Evolutionary conservation across 2,329 filamentous ascomycete genomes (phyloP).

Genomic region (Penicillium sp.): DNA sequence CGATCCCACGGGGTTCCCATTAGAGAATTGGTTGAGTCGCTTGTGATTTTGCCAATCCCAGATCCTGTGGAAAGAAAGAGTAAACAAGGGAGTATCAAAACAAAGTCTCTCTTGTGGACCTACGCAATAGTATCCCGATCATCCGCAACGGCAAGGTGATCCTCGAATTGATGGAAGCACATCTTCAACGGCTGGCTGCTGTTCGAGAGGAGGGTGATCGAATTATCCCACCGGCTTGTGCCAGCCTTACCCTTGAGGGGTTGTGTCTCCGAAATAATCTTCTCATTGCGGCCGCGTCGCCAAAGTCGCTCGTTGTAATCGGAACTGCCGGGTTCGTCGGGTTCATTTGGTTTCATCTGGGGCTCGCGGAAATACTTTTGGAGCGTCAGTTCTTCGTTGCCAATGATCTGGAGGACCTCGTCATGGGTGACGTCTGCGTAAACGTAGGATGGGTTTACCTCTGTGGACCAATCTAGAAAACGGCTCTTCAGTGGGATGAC

Average conservation of each 20-base stretch:
- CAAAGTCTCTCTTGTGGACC: slow-evolving; percentile 20
- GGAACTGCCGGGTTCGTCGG: slow-evolving; percentile 91
- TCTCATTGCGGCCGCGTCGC: slow-evolving; percentile 89
- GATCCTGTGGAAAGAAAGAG: slow-evolving; percentile 51
- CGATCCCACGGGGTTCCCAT: slow-evolving; percentile 87
- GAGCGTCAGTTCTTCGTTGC: slow-evolving; percentile 32
- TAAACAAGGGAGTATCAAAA: not conserved
- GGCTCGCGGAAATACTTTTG: slow-evolving; percentile 87
- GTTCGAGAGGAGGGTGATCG: slow-evolving; percentile 82
- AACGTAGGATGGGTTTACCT: slow-evolving; percentile 47
- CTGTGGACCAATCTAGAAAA: slow-evolving; percentile 94
- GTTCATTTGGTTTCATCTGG: slow-evolving; percentile 95
- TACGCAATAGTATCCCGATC: slow-evolving; percentile 81
- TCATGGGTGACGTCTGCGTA: slow-evolving; percentile 5
- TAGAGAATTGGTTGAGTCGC: slow-evolving; percentile 82
- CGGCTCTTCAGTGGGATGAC: slow-evolving; percentile 75
- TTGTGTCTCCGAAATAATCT: slow-evolving; percentile 87
- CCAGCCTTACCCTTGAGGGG: slow-evolving; percentile 88
- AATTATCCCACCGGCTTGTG: slow-evolving; percentile 82
- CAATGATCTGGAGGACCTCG: not conserved
- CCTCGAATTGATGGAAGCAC: slow-evolving; percentile 97
- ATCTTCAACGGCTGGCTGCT: slow-evolving; percentile 86
- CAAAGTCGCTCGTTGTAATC: slow-evolving; percentile 96
- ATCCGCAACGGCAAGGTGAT: slow-evolving; percentile 91
- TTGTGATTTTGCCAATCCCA: slow-evolving; percentile 89